phyloP scores from a whole-genome alignment of 371 early-diverging fungal genomes.

The Coemansia sp. region DNA sequence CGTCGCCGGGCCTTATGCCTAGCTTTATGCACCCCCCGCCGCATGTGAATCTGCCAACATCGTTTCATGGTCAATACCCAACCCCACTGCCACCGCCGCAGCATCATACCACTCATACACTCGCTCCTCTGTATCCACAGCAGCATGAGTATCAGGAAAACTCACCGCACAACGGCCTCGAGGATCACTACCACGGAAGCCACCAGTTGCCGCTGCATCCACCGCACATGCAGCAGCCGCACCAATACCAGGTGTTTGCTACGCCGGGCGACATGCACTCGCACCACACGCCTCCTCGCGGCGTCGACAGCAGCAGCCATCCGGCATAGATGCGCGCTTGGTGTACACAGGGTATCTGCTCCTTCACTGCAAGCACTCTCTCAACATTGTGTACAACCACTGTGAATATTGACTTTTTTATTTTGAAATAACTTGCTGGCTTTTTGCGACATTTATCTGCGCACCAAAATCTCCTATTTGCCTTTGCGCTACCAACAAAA shows the following conservation, averaged over 20 bases:
- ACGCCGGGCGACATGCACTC: constrained; percentile 8
- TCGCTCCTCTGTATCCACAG: background rate
- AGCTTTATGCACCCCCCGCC: constrained; percentile 9
- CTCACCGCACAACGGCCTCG: background rate
- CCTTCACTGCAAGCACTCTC: background rate
- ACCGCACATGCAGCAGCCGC: constrained; percentile 9
- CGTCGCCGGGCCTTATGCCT: constrained; percentile 14
- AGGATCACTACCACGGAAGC: constrained; percentile 4
- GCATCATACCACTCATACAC: background rate
- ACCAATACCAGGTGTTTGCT: constrained; percentile 30
- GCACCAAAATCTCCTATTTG: background rate
- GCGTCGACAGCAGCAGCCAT: constrained; percentile 11
- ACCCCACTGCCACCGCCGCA: constrained; percentile 1
- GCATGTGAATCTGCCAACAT: constrained; percentile 9
- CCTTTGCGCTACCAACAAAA: background rate
- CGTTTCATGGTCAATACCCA: constrained; percentile 10
- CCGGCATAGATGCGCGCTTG: constrained; percentile 3
- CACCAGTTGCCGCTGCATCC: constrained; percentile 2
- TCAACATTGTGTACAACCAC: background rate
- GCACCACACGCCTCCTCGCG: constrained; percentile 11
- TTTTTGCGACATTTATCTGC: background rate
- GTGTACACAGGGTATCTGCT: background rate
- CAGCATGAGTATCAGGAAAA: constrained; percentile 15
- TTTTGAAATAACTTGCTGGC: background rate
- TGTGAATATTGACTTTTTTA: constrained; percentile 20